These are phyloP conservation scores for Berkeleyomyces basicola DNA, from an alignment of 2,329 filamentous ascomycete species.

Conservation along the genomic window DNA sequence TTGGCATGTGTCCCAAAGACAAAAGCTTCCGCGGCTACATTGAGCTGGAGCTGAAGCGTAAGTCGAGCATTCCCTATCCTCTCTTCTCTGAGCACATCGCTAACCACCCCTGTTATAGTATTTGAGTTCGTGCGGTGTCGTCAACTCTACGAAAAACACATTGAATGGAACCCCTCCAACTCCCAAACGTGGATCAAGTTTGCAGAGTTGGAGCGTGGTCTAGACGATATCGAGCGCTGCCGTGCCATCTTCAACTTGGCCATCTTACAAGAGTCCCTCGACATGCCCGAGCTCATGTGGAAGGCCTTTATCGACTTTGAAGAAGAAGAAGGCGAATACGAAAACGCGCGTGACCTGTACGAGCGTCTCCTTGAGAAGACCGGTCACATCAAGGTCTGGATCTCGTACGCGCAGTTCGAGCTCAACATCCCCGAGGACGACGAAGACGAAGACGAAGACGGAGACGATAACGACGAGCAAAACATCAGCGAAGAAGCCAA, in stretches of 20 bases:
- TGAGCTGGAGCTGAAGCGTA: conserved; percentile 64
- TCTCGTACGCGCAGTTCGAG: conserved; percentile 95
- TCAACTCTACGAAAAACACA: conserved; percentile 82
- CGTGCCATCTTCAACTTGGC: conserved; percentile 87
- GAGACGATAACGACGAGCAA: conserved; percentile 45
- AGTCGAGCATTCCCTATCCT: neutral
- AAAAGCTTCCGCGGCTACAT: conserved; percentile 90
- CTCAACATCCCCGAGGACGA: conserved; percentile 75
- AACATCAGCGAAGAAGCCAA: conserved; percentile 73
- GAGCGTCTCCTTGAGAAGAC: conserved; percentile 86
- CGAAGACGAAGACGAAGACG: conserved; percentile 37
- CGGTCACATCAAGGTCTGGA: conserved; percentile 99
- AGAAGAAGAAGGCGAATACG: conserved; percentile 86
- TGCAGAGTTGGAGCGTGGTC: conserved; percentile 75
- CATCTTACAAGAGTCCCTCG: conserved; percentile 62
- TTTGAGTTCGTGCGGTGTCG: conserved; percentile 90
- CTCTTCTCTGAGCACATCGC: neutral
- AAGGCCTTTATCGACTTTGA: conserved; percentile 98
- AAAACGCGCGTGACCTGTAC: conserved; percentile 64
- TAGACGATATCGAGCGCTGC: conserved; percentile 78
- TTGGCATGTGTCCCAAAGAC: conserved; percentile 92
- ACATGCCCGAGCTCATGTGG: conserved; percentile 97
- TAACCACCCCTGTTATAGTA: conserved; percentile 23
- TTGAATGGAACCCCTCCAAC: conserved; percentile 82
- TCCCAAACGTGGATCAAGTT: conserved; percentile 94